Base-by-base conservation (phyloP, 352 stramenopile genomes). In the Phytophthora pistaciae region DNA sequence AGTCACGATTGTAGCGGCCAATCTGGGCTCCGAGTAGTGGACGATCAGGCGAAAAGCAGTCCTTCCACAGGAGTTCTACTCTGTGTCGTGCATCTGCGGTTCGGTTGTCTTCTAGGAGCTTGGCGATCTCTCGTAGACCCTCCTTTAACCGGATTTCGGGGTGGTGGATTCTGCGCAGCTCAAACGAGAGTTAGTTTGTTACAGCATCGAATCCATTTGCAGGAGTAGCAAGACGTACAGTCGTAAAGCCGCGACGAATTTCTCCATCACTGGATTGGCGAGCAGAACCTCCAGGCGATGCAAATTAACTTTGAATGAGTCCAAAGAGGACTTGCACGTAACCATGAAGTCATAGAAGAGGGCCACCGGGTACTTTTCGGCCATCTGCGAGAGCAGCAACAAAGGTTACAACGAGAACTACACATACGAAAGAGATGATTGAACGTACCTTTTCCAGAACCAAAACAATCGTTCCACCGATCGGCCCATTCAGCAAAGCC, bases 291-390 rank as follows among this genome's bases (percentile, higher is more conserved):
- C 36, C 18, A 96, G 63, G 18, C 83, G 75, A 62, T 70, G 75
- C 10, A 94, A 64, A 46, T 93, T 78, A 1, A 82, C 62, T 58
- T 87, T 86, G 16, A 80, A 81, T 18, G 60, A 55, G 2, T 66
- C 75, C 10, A 72, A 52, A 3, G 79, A 78, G 20, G 75, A 78
- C 21, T 60, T 74, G 44, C 76, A 91, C 0, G 87, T 91, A 31
- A 95, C 75, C 62, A 87, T 90, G 65, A 93, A 96, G 49, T 96
- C 89, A 61, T 94, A 96, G 53, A 94, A 96, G 6, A 96, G 70
- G 10, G 89, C 86, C 8, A 72, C 74, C 5, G 87, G 84, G 58
- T 93, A 96, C 61, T 93, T 81, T 7, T 75, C 72, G 1, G 89
- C 89, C 68, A 95, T 88, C 88, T 94, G 53, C 27, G 64, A 36